Evolutionary conservation across 116 monocot genomes (phyloP).

Genomic region (Trichopus zeylanicus): DNA sequence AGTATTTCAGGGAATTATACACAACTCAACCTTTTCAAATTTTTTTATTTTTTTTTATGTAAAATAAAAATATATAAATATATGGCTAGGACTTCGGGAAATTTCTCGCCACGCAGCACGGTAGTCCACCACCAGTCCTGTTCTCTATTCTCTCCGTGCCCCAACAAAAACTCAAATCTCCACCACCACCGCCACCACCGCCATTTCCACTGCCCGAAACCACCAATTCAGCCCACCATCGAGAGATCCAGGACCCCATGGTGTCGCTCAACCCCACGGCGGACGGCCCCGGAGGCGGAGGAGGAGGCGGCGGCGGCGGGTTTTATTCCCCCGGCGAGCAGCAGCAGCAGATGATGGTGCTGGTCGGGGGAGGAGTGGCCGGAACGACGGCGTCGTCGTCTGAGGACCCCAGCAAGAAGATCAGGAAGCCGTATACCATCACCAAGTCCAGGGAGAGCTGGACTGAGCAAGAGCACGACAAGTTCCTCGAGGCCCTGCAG

Average conservation of each 20-base stretch:
- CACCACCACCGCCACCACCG: too few species aligned
- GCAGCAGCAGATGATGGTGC: not conserved
- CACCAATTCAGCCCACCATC: not conserved
- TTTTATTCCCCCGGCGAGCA: not conserved
- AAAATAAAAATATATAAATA: not conserved
- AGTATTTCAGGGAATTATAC: too few species aligned
- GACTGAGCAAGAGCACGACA: conserved; percentile 77
- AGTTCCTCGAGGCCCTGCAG: conserved; percentile 71
- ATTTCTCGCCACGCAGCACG: not conserved
- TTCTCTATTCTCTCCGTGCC: not conserved
- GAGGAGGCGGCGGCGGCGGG: too few species aligned
- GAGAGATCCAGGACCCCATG: not conserved
- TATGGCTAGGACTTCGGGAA: not conserved
- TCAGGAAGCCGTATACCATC: conserved; percentile 71
- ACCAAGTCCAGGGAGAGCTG: conserved; percentile 89
- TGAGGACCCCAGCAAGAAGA: conserved; percentile 63
- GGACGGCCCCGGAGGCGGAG: not conserved
- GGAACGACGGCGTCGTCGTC: not conserved
- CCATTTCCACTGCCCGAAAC: not conserved
- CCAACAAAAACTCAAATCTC: too few species aligned
- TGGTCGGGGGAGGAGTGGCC: not conserved
- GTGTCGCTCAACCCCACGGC: not conserved
- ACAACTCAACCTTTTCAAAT: too few species aligned
- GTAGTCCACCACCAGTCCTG: not conserved
- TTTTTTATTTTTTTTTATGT: too few species aligned